Conservation (phyloP, 2,329 filamentous ascomycete genomes). For the Trichophyton rubrum region DNA sequence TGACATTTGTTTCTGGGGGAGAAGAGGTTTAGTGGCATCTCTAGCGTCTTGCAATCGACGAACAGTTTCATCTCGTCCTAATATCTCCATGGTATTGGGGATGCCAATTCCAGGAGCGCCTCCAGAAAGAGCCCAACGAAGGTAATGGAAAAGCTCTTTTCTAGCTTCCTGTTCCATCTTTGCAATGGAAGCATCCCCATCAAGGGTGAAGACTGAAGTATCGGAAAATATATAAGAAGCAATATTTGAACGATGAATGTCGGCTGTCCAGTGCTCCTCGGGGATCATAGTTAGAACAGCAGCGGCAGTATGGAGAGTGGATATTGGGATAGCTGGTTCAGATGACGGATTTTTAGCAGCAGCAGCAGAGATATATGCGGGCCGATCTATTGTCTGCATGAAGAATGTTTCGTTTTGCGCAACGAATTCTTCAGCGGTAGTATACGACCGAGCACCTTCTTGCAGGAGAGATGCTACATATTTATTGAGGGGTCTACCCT, state of each 20-base stretch:
- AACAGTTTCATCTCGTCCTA: slow-evolving; percentile 42
- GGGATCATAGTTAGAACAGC: slow-evolving; percentile 33
- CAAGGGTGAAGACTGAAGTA: slow-evolving; percentile 5
- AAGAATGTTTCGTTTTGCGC: slow-evolving; percentile 29
- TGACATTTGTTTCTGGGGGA: slow-evolving; percentile 14
- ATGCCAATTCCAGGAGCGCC: slow-evolving; percentile 43
- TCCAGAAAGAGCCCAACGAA: slow-evolving; percentile 45
- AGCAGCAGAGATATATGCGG: slow-evolving; percentile 17
- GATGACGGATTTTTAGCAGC: slow-evolving; percentile 10
- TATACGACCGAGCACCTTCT: slow-evolving; percentile 11
- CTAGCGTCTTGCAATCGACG: slow-evolving; percentile 33
- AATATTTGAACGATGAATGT: slow-evolving; percentile 31
- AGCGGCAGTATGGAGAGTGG: slow-evolving; percentile 33
- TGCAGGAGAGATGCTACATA: slow-evolving; percentile 42
- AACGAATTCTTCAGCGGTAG: slow-evolving; percentile 13
- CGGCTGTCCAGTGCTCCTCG: slow-evolving; percentile 27
- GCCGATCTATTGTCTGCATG: slow-evolving; percentile 22
- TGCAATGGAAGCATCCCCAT: slow-evolving; percentile 16
- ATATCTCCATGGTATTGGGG: slow-evolving; percentile 41
- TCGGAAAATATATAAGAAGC: slow-evolving; percentile 18
- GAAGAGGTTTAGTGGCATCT: slow-evolving; percentile 19
- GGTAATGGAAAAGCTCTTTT: slow-evolving; percentile 41
- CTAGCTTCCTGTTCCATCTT: slow-evolving; percentile 20
- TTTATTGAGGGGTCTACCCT: slow-evolving; percentile 28
- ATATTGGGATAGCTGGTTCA: slow-evolving; percentile 20